Evolutionary conservation across 495 filamentous ascomycete genomes (phyloP).

Genomic region (Trichocladium antarcticum): DNA sequence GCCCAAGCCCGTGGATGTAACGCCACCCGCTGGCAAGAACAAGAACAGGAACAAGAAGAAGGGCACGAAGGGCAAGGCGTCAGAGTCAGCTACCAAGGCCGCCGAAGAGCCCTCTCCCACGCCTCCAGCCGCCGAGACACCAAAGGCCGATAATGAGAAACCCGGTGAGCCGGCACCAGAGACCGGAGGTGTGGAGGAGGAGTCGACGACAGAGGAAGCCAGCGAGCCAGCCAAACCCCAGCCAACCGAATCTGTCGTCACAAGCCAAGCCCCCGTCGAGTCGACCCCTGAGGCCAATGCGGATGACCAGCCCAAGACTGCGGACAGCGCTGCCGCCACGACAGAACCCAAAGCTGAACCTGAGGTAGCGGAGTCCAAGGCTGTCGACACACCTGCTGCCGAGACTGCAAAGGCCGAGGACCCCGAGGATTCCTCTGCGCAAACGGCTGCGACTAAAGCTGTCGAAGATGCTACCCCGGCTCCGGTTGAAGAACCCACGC

Average conservation of each 20-base stretch:
- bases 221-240: conserved; percentile 1
- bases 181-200: not conserved
- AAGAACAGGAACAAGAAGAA: conserved; percentile 25
- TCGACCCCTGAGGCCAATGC: conserved; percentile 11
- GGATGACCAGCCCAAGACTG: conserved; percentile 1
- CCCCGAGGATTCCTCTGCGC: not conserved
- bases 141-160: conserved; percentile 9
- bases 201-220: not conserved
- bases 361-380: not conserved
- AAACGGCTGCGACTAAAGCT: not conserved
- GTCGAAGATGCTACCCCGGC: not conserved
- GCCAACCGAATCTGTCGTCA: not conserved
- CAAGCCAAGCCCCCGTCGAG: not conserved
- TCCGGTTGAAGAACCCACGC: conserved; percentile 1
- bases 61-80: conserved; percentile 13
- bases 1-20: conserved; percentile 1
- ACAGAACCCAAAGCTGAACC: conserved; percentile 5
- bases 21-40: conserved; percentile 8
- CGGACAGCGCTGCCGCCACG: not conserved
- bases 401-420: conserved; percentile 4
- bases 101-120: conserved; percentile 5
- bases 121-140: conserved; percentile 3
- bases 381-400: not conserved
- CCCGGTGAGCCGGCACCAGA: conserved; percentile 3
- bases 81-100: conserved; percentile 3